Evolutionary conservation across 441 rosid genomes (phyloP), one percentile per base, ranked within the genome.

Genomic region (Pelargonium australe): DNA sequence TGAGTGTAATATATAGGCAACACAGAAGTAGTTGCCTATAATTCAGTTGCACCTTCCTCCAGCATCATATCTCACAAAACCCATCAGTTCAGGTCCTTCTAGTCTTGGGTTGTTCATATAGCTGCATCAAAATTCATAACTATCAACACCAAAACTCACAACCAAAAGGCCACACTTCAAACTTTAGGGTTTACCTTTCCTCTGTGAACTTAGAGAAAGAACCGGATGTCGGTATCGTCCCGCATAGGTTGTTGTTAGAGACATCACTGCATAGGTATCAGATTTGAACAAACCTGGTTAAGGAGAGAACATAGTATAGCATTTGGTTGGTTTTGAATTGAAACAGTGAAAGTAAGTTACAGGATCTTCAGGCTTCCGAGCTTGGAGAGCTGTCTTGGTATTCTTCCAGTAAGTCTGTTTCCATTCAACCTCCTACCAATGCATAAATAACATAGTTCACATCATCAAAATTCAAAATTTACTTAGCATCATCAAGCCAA

Each of bases 51-150:
- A 80, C 79, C 68, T 76, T 58, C 83, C 83, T 58, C 87, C 79
- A 0, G 60, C 77, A 28, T 83, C 87, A 11, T 89, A 89, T 73
- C 91, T 84, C 68, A 89, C 95, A 72, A 84, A 86, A 13, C 95
- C 95, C 89, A 89, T 79, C 66, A 89, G 82, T 75, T 89, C 90
- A 11, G 90, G 95, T 43, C 95, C 95, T 85, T 85, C 82, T 47
- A 85, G 78, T 74, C 85, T 81, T 34, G 89, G 73, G 73, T 89
- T 89, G 55, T 82, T 83, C 66, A 55, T 55, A 58, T 82, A 86
- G 64, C 95, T 89, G 84, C 79, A 77, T 23, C 63, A 41, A 60
- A 25, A 49, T 53, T 53, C 60, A 53, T 19, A 14, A 53, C 60
- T 7, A 53, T 19, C 60, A 53, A 37, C 41, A 37, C 6, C 41